Base-by-base conservation (phyloP, 2,329 filamentous ascomycete species). In the Tricladium varicosporioides region DNA sequence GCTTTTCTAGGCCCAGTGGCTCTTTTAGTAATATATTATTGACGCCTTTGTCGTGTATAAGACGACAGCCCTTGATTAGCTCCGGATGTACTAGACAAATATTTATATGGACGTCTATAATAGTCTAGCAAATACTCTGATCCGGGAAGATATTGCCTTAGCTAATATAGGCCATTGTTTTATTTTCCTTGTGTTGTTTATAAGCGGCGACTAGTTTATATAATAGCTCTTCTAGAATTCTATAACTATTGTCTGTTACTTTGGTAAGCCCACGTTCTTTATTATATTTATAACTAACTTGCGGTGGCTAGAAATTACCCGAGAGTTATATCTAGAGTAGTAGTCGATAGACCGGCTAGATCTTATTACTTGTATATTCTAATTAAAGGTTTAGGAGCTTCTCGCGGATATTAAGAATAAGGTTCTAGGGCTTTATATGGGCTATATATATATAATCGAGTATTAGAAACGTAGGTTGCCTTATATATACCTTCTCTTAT, bases 401-500 rank as follows among this genome's bases (percentile, higher is more conserved):
- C 11, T 57, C 22, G 22, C 11, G 18, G 49, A 57, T 19, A 18
- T 57, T 3, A 49, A 50, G 36, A 22, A 45, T 9, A 3, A 13
- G 5, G 2, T 57, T 2, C 47, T 57, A 8, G 45, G 55, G 2
- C 16, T 4, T 40, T 57, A 54, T 45, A 19, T 7, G 13, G 36
- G 44, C 14, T 22, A 57, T 19, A 15, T 53, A 1, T 57, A 53
- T 48, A 57, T 22, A 16, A 49, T 57, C 14, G 50, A 57, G 18
- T 57, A 57, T 33, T 15, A 57, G 43, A 57, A 57, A 40, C 51
- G 40, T 14, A 18, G 50, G 10, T 16, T 57, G 10, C 49, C 27
- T n/a, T n/a, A 57, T 46, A 48, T 52, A 8, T 15, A 56, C 33
- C 4, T 56, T 7, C 45, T 56, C n/a, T 7, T 56, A 5, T 56